Conservation (phyloP, 169 alveolate species). For the Eimeria tenella region DNA sequence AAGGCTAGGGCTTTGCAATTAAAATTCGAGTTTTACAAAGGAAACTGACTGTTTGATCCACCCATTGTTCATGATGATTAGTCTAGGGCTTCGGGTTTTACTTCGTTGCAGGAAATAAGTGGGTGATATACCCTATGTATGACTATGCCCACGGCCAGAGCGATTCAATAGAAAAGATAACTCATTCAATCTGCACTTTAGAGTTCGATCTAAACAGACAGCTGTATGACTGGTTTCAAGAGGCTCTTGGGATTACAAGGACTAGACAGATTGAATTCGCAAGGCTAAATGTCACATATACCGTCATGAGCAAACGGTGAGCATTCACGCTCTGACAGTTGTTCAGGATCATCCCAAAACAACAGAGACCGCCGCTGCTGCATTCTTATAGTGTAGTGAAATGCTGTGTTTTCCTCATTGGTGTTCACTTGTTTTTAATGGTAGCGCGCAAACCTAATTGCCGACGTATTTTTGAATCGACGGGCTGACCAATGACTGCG, state of each 20-base stretch:
- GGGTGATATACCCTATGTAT: conserved; percentile 99
- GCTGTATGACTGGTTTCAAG: conserved; percentile 98
- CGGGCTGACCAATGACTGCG: too few species aligned
- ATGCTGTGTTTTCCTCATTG: too few species aligned
- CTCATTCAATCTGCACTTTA: conserved; percentile 99
- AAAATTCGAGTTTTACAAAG: too few species aligned
- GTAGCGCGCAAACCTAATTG: too few species aligned
- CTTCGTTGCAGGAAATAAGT: conserved; percentile 85
- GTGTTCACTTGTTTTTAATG: too few species aligned
- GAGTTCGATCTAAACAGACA: conserved; percentile 99
- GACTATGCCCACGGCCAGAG: conserved; percentile 99
- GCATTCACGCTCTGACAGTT: background rate
- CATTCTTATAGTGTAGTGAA: too few species aligned
- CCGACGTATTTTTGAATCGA: too few species aligned
- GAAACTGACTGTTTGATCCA: background rate
- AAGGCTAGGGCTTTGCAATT: too few species aligned
- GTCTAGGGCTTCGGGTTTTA: background rate
- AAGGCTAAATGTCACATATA: conserved; percentile 97
- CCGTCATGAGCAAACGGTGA: conserved; percentile 96
- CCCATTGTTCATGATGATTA: background rate
- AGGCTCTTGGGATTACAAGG: conserved; percentile 33
- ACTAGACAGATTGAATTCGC: conserved; percentile 97
- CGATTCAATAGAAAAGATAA: conserved; percentile 98
- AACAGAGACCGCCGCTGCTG: too few species aligned
- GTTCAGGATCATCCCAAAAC: too few species aligned